Evolutionary conservation across 2,329 filamentous ascomycete species (phyloP), one percentile per base, ranked within the genome.

Genomic region (Metarhizium anisopliae): DNA sequence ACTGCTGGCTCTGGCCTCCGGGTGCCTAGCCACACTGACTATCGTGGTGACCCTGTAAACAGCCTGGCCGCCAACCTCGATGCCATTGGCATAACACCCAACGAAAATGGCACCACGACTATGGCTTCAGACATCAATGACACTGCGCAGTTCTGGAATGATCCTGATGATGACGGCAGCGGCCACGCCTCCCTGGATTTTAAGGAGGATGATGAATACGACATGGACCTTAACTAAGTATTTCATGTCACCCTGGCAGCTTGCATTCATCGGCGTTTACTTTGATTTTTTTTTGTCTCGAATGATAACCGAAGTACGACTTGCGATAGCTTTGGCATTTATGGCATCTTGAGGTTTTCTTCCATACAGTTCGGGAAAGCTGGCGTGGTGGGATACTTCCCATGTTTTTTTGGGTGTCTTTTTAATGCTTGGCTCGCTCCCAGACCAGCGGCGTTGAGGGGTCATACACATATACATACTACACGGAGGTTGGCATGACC

Each of bases 141-240:
- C 50, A 65, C 72, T 64, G 82, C 72, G 51, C 77, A 80, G 56
- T 84, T 86, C 66, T 87, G 85, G 75, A 82, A 83, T 54, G 84
- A 86, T 47, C 83, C 81, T 59, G 86, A 87, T 66, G 88, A 87
- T 66, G 87, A 88, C 54, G 85, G 80, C 58, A 89, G 83, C 66
- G 86, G 85, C 55, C 81, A 84, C 49, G 78, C 77, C 29, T 74
- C 77, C 6, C 77, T 89, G 66, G 85, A 86, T 68, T 90, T 96
- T 74, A 96, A 96, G 72, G 92, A 96, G 70, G 92, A 96, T 72
- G 92, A 96, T 63, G 92, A 96, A 73, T 95, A 89, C 66, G 84
- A 84, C 66, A 95, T 95, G 89, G 89, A 94, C 61, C 71, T 84
- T 61, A 80, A 74, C 35, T 68, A 69, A 52, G 66, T 67, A 60